phyloP scores from a whole-genome alignment of 2,329 filamentous ascomycete genomes.

The Aspergillus thermomutatus region DNA sequence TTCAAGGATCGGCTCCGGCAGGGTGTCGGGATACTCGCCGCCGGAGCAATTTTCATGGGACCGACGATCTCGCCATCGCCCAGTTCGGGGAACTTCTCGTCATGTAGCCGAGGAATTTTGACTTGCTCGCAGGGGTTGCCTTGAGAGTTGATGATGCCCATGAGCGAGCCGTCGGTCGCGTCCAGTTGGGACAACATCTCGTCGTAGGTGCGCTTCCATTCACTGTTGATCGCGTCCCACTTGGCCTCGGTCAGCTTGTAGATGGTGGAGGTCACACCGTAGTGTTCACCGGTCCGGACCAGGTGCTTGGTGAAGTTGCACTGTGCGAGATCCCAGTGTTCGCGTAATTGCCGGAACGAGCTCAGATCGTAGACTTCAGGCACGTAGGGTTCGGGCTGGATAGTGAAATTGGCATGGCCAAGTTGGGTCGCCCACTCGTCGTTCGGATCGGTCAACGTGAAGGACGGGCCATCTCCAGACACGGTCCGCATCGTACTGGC shows the following conservation, averaged over 20 bases:
- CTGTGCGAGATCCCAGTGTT: slow-evolving; percentile 79
- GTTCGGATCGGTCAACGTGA: slow-evolving; percentile 61
- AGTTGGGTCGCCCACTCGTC: slow-evolving; percentile 83
- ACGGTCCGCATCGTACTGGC: slow-evolving; percentile 41
- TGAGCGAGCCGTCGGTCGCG: slow-evolving; percentile 31
- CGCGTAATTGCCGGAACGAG: slow-evolving; percentile 62
- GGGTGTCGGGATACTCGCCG: slow-evolving; percentile 38
- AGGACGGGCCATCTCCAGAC: slow-evolving; percentile 52
- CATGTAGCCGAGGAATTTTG: slow-evolving; percentile 41
- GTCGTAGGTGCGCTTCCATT: slow-evolving; percentile 71
- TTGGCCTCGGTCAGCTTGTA: slow-evolving; percentile 83
- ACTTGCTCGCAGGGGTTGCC: slow-evolving; percentile 49
- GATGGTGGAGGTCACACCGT: slow-evolving; percentile 83
- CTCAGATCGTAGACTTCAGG: slow-evolving; percentile 61
- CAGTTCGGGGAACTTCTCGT: slow-evolving; percentile 80
- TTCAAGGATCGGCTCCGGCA: slow-evolving; percentile 40
- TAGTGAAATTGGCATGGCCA: slow-evolving; percentile 91
- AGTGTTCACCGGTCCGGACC: slow-evolving; percentile 83
- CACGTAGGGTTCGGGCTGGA: slow-evolving; percentile 75
- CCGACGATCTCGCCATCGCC: slow-evolving; percentile 92
- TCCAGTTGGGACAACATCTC: slow-evolving; percentile 55
- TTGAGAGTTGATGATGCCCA: slow-evolving; percentile 38
- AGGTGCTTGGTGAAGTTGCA: slow-evolving; percentile 87
- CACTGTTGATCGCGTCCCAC: slow-evolving; percentile 74
- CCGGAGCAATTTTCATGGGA: slow-evolving; percentile 65